phyloP scores from a whole-genome alignment of 495 filamentous ascomycete genomes.

The Tuber melanosporum region DNA sequence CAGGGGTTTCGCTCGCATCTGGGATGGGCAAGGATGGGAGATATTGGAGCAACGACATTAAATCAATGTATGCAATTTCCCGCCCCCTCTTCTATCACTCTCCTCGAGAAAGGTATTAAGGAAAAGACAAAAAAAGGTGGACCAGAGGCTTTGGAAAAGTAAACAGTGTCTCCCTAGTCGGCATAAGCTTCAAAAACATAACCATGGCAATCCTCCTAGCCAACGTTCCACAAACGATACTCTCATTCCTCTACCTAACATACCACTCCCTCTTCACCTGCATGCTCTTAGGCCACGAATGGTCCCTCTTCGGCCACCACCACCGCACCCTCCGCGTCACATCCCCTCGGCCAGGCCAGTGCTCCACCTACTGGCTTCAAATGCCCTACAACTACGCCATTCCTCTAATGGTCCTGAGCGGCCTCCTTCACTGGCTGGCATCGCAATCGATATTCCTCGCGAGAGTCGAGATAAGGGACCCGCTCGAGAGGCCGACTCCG shows the following conservation, averaged over 20 bases:
- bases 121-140: neutral
- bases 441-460: conserved; percentile 46
- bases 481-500: neutral
- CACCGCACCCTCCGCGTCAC: conserved; percentile 45
- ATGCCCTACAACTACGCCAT: conserved; percentile 45
- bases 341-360: conserved; percentile 42
- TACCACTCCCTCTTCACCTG: conserved; percentile 45
- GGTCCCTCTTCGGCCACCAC: conserved; percentile 33
- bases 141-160: conserved; percentile 8
- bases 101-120: neutral
- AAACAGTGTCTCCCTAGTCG: neutral
- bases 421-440: conserved; percentile 45
- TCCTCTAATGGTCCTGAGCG: conserved; percentile 39
- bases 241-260: conserved; percentile 47
- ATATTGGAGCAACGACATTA: neutral
- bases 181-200: conserved; percentile 23
- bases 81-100: neutral
- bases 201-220: conserved; percentile 41
- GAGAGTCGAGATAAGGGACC: conserved; percentile 29
- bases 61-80: neutral
- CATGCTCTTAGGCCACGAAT: conserved; percentile 46
- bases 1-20: neutral
- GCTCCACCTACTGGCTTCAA: conserved; percentile 45
- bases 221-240: conserved; percentile 47
- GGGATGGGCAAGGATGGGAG: neutral